Evolutionary conservation across 768 basidiomycete species (phyloP).

Genomic region (Mycena galericulata): DNA sequence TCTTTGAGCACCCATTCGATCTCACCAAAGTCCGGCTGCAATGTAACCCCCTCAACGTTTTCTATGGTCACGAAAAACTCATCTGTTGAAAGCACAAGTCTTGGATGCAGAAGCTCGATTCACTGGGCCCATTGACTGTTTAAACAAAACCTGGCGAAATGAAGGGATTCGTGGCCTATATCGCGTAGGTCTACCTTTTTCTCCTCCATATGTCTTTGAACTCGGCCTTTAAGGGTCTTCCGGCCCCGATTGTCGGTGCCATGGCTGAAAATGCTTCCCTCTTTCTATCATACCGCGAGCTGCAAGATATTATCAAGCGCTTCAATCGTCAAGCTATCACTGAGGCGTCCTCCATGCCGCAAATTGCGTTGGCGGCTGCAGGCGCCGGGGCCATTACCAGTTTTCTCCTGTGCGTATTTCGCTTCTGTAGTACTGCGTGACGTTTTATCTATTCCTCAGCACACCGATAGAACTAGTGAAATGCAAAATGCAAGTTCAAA

Average conservation of each 20-base stretch:
- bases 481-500: constrained; percentile 95
- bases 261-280: constrained; percentile 94
- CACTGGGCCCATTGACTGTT: constrained; percentile 90
- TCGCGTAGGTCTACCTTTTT: constrained; percentile 65
- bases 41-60: constrained; percentile 35
- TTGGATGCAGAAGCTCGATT: constrained; percentile 77
- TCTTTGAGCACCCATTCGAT: constrained; percentile 95
- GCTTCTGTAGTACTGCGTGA: neutral
- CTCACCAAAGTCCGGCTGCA: constrained; percentile 93
- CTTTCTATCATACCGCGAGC: constrained; percentile 88
- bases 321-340: constrained; percentile 48
- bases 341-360: constrained; percentile 69
- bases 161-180: constrained; percentile 91
- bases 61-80: neutral
- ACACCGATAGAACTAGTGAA: constrained; percentile 92
- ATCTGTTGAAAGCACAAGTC: constrained; percentile 64
- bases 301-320: constrained; percentile 71
- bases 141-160: constrained; percentile 81
- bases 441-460: constrained; percentile 47
- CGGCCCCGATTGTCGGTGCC: constrained; percentile 93
- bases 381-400: constrained; percentile 90
- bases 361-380: constrained; percentile 85
- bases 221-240: constrained; percentile 73
- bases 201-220: neutral
- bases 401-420: constrained; percentile 79